Evolutionary conservation across 495 filamentous ascomycete species (phyloP), one percentile per base, ranked within the genome.

Genomic region (Podospora pseudoanserina): DNA sequence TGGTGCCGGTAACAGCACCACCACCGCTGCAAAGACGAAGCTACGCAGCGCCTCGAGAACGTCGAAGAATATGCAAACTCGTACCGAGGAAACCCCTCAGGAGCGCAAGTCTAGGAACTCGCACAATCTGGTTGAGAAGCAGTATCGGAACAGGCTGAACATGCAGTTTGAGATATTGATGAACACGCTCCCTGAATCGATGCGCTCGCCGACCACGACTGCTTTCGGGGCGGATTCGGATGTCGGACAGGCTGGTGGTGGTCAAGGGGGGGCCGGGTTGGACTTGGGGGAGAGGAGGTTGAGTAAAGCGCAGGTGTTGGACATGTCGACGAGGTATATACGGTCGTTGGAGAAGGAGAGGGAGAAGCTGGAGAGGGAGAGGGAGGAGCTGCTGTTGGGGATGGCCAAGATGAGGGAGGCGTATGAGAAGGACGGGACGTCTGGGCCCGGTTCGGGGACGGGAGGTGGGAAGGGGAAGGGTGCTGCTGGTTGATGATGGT

Each of bases 71-170:
- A 71, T 72, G 18, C 74, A 71, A 49, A 71, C 72, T 55, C 79
- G 78, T 56, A 74, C 75, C 15, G 74, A 72, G 18, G 75, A 78
- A 61, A 67, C 79, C 23, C 55, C 68, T 15, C 74, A 80, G 65
- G 80, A 81, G 70, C 77, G 76, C 13, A 79, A 77, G 66, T 77
- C 72, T 62, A 76, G 80, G 39, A 76, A 79, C 66, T 79, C 79
- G 11, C 82, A 83, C 60, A 83, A 84, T 67, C 71, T 80, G 28
- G 81, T 83, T 5, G 82, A 84, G 74, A 82, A 82, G 68, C 76
- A 83, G 68, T 84, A 84, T 70, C 79, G 82, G n/a, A 81, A 79
- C 68, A 63, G 81, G 20, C 78, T 84, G 18, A 84, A 84, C 61
- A 70, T 73, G 3, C 77, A 83, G 69, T 84, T 82, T 69, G 80